phyloP scores from a whole-genome alignment of 2,329 filamentous ascomycete species.

The Verticillium alfalfae region DNA sequence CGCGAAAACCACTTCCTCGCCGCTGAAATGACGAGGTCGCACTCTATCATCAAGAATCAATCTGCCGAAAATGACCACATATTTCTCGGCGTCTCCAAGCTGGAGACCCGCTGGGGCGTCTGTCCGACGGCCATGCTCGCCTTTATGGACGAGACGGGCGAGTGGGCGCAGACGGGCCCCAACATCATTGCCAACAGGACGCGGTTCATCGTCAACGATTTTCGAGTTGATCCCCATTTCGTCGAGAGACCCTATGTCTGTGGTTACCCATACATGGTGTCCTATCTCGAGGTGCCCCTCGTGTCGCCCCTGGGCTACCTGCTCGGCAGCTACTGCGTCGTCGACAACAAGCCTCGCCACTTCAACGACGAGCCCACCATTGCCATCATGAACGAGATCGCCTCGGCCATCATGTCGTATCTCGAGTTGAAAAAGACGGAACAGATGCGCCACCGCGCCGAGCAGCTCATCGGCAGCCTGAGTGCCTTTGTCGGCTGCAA shows the following conservation, averaged over 20 bases:
- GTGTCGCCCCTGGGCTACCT: constrained; percentile 20
- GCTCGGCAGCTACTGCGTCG: constrained; percentile 24
- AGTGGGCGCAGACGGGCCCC: constrained; percentile 12
- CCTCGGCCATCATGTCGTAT: neutral
- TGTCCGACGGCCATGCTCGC: constrained; percentile 21
- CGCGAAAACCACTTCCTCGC: constrained; percentile 30
- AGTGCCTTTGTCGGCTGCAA: neutral
- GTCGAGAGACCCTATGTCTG: constrained; percentile 19
- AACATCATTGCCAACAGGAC: constrained; percentile 21
- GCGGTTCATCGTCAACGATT: constrained; percentile 24
- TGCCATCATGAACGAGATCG: constrained; percentile 1
- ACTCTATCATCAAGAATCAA: constrained; percentile 19
- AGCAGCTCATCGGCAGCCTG: neutral
- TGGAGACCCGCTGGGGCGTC: constrained; percentile 20
- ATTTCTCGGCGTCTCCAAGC: constrained; percentile 15
- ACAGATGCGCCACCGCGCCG: constrained; percentile 1
- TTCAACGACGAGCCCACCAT: neutral
- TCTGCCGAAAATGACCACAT: constrained; percentile 11
- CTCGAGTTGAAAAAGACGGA: neutral
- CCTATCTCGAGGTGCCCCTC: constrained; percentile 25
- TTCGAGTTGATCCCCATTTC: constrained; percentile 18
- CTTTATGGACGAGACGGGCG: constrained; percentile 19
- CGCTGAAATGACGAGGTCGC: constrained; percentile 31
- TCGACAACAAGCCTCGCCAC: constrained; percentile 18
- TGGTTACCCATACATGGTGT: constrained; percentile 20